These are phyloP conservation scores for Fusarium austroafricanum DNA, from an alignment of 2,329 filamentous ascomycete genomes.

Conservation along the genomic window DNA sequence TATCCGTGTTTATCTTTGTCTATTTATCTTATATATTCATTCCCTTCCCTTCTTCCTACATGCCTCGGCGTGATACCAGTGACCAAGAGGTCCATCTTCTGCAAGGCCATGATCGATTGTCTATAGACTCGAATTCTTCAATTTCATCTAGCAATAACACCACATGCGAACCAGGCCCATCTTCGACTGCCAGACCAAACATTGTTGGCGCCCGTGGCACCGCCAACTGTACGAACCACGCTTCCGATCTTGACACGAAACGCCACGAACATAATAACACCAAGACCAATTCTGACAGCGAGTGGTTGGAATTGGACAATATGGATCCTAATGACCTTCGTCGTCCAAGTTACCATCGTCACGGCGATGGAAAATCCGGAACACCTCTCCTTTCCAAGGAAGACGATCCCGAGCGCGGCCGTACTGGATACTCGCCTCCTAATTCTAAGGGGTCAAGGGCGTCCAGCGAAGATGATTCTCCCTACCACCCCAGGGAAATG, in stretches of 20 bases:
- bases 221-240: slow-evolving; percentile 44
- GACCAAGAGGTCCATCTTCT: slow-evolving; percentile 43
- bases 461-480: slow-evolving; percentile 43
- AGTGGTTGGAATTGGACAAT: slow-evolving; percentile 46
- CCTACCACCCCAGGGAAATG: slow-evolving; percentile 44
- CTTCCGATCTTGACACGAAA: slow-evolving; percentile 46
- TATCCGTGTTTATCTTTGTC: slow-evolving; percentile 10
- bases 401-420: slow-evolving; percentile 48
- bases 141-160: slow-evolving; percentile 39
- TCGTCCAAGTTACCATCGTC: slow-evolving; percentile 60
- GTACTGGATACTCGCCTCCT: slow-evolving; percentile 29
- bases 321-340: slow-evolving; percentile 56
- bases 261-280: slow-evolving; percentile 50
- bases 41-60: slow-evolving; percentile 17
- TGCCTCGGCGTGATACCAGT: slow-evolving; percentile 38
- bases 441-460: slow-evolving; percentile 31
- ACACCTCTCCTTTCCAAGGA: slow-evolving; percentile 56
- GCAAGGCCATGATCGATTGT: slow-evolving; percentile 32
- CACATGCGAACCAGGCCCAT: slow-evolving; percentile 46
- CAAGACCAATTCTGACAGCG: slow-evolving; percentile 49
- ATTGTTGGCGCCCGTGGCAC: slow-evolving; percentile 42
- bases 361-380: slow-evolving; percentile 58
- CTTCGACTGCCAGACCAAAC: slow-evolving; percentile 40
- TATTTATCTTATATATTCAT: slow-evolving; percentile 18
- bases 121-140: slow-evolving; percentile 22